Evolutionary conservation across 163 green algal species (phyloP).

Genomic region (Coccomyxa subellipsoidea): DNA sequence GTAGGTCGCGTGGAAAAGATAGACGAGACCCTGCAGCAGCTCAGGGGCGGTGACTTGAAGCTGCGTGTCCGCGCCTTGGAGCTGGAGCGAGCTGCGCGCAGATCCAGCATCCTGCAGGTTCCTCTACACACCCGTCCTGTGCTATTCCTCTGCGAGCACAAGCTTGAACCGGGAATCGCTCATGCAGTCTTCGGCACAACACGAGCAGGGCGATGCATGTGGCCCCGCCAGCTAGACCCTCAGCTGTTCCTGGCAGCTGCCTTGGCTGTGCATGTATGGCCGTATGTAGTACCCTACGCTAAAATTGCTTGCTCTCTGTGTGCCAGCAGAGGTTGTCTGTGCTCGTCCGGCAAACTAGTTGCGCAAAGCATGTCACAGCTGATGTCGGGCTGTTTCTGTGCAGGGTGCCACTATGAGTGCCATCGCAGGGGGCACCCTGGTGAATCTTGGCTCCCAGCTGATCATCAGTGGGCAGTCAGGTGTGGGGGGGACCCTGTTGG

Average conservation of each 20-base stretch:
- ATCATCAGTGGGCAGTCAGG: slow-evolving; percentile 33
- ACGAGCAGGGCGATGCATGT: too few species aligned
- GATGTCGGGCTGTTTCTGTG: background rate
- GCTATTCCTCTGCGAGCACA: too few species aligned
- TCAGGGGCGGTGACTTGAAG: slow-evolving; percentile 55
- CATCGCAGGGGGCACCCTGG: slow-evolving; percentile 47
- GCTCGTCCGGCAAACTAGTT: background rate
- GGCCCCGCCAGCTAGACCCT: too few species aligned
- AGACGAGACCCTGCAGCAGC: slow-evolving; percentile 35
- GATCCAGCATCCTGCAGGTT: slow-evolving; percentile 31
- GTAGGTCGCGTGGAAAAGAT: slow-evolving; percentile 31
- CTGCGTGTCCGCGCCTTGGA: slow-evolving; percentile 70
- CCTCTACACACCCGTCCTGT: too few species aligned
- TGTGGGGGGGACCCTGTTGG: slow-evolving; percentile 8
- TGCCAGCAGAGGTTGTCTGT: background rate
- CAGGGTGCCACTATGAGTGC: slow-evolving; percentile 72
- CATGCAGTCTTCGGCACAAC: too few species aligned
- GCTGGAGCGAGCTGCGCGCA: slow-evolving; percentile 57
- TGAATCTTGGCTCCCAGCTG: slow-evolving; percentile 59
- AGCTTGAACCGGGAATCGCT: too few species aligned
- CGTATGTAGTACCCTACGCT: background rate
- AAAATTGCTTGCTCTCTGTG: background rate
- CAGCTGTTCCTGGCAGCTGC: too few species aligned
- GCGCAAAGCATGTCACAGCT: background rate
- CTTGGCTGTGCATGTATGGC: too few species aligned